Evolutionary conservation across 2,329 filamentous ascomycete genomes (phyloP), one percentile per base, ranked within the genome.

Genomic region (Aspergillus japonicus): DNA sequence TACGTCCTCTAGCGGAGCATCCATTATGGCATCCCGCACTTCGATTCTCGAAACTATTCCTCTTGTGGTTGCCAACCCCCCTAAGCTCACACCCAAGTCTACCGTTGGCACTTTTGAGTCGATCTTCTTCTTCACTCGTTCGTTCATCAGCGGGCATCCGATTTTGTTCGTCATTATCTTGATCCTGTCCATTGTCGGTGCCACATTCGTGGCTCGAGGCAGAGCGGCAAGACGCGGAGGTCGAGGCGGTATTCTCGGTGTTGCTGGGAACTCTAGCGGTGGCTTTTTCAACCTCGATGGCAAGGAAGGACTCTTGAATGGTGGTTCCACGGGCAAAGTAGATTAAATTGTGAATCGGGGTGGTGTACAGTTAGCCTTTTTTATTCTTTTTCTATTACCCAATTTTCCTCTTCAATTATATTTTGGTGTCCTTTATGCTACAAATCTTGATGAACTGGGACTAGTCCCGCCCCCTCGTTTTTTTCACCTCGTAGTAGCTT

Each of bases 1-100:
- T 73, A 87, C 84, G 33, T 96, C 93, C 50, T 88, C 89, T 62
- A 95, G 91, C 2, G 94, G 93, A 66, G 94, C 95, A 76, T 86
- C 89, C 63, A 98, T 99, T 71, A 88, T 93, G 67, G 89, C 93
- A 56, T 95, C 90, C 26, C 89, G 95, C 63, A 94, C 92, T 4
- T 92, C 90, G 3, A 96, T 97, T 71, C 86, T 96, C 62, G 93
- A 96, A 77, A 96, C 92, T 14, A 78, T 85, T 49, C 80, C 79
- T 35, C 80, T 83, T 58, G 78, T 84, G 57, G 75, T 83, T 54
- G 71, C 77, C 47, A 78, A 76, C 31, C 80, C 82, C 16, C 73
- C 78, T 23, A 81, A 81, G 61, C 69, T 82, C 50, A 77, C 73
- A 16, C 73, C 80, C n/a, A 82, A 81, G 67, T 82, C 80, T 7